Percentiles rank a stretch among this genome's conserved stretches.
Evolutionary conservation across 257 asterid species (phyloP).

Genomic region (Capsicum baccatum): DNA sequence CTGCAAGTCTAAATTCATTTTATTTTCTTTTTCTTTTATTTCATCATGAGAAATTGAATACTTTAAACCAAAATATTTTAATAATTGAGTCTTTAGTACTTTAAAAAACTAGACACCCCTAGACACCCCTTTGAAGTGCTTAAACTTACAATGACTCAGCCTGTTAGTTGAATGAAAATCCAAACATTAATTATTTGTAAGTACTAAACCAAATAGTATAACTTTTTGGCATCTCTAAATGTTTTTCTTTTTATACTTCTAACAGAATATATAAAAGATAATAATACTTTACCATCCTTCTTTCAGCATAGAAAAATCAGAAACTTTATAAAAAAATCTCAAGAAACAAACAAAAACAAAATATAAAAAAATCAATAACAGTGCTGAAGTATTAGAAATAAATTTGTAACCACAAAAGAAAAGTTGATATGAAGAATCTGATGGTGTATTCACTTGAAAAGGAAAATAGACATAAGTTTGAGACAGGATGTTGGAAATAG

Average conservation of each 20-base stretch:
- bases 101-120: background rate
- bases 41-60: too few species aligned
- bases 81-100: background rate
- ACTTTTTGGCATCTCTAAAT: too few species aligned
- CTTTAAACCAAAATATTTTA: too few species aligned
- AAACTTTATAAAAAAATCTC: background rate
- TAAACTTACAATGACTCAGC: background rate
- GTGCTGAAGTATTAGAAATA: background rate
- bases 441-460: conserved; percentile 11
- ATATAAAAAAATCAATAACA: background rate
- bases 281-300: background rate
- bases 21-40: too few species aligned
- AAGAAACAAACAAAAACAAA: background rate
- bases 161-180: background rate
- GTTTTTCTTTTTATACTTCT: background rate
- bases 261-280: background rate
- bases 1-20: too few species aligned
- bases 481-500: conserved; percentile 60
- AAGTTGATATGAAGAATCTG: background rate
- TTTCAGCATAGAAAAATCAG: background rate
- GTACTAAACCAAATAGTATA: too few species aligned
- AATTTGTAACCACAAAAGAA: conserved; percentile 29
- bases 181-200: too few species aligned
- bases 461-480: conserved; percentile 22
- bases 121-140: background rate